Percentiles rank a stretch among this genome's conserved stretches.
phyloP scores from a whole-genome alignment of 768 basidiomycete species.

The Kwoniella dejecticola region DNA sequence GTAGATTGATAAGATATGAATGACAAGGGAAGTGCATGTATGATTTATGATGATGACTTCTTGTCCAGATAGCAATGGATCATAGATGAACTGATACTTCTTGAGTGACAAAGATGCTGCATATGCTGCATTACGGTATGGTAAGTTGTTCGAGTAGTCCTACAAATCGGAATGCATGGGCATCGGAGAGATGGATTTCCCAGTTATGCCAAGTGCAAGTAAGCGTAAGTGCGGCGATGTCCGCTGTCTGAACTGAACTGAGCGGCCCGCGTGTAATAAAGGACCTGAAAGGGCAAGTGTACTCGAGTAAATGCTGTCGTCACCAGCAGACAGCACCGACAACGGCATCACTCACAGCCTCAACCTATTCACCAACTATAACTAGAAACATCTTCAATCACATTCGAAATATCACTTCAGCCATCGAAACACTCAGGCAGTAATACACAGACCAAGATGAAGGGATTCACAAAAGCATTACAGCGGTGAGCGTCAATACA shows the following conservation, averaged over 20 bases:
- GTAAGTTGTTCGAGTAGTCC: too few relatives aligned
- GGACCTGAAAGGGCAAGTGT: too few relatives aligned
- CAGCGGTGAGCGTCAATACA: conserved; percentile 64
- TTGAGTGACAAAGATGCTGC: too few relatives aligned
- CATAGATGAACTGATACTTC: too few relatives aligned
- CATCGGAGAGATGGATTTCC: too few relatives aligned
- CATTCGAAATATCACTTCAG: background rate
- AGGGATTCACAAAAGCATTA: conserved; percentile 77
- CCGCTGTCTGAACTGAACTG: too few relatives aligned
- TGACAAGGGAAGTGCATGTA: conserved; percentile 9
- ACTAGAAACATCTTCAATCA: background rate
- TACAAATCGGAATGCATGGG: too few relatives aligned
- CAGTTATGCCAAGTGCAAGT: too few relatives aligned
- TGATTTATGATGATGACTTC: background rate
- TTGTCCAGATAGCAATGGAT: too few relatives aligned
- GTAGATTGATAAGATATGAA: background rate
- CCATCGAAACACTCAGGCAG: background rate
- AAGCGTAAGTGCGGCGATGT: too few relatives aligned
- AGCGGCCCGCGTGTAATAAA: too few relatives aligned
- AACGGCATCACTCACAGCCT: background rate
- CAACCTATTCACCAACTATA: background rate
- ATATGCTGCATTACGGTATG: too few relatives aligned
- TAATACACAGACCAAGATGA: conserved; percentile 62
- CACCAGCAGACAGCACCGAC: background rate
- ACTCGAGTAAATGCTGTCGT: conserved; percentile 1